Evolutionary conservation across 1,284 basidiomycete genomes (phyloP).

Genomic region (Heliocybe sulcata): DNA sequence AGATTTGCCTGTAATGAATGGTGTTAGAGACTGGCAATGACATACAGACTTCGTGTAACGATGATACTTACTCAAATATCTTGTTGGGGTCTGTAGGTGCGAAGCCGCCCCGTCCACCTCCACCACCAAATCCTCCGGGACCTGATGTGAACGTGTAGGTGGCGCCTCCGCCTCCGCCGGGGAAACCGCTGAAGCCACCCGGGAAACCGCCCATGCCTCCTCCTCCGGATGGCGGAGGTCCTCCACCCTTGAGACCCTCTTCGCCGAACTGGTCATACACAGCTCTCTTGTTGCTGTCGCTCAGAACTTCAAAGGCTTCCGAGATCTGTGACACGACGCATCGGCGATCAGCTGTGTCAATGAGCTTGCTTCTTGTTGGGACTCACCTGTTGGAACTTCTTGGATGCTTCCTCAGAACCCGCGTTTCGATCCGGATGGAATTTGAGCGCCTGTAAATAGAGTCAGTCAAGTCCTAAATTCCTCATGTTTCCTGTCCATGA

Average conservation of each 20-base stretch:
- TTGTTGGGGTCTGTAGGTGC: slow-evolving; percentile 81
- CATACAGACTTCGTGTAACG: slow-evolving; percentile 1
- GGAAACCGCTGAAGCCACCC: slow-evolving; percentile 40
- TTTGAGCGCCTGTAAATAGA: slow-evolving; percentile 41
- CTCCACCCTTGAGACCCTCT: slow-evolving; percentile 83
- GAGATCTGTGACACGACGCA: slow-evolving; percentile 50
- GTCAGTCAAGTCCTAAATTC: slow-evolving; percentile 8
- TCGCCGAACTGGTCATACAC: slow-evolving; percentile 96
- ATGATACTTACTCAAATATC: slow-evolving; percentile 77
- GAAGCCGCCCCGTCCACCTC: slow-evolving; percentile 46
- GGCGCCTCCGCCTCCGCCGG: slow-evolving; percentile 32
- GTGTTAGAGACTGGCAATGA: slow-evolving; percentile 11
- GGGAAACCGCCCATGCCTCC: slow-evolving; percentile 38
- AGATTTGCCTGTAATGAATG: slow-evolving; percentile 51
- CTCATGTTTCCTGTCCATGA: neutral
- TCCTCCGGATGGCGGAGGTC: slow-evolving; percentile 28
- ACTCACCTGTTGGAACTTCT: slow-evolving; percentile 89
- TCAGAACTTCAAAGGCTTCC: slow-evolving; percentile 96
- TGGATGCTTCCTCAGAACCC: slow-evolving; percentile 76
- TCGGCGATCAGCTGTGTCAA: neutral
- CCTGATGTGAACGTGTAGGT: slow-evolving; percentile 58
- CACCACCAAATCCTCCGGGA: slow-evolving; percentile 35
- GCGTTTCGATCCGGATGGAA: slow-evolving; percentile 75
- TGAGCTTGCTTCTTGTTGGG: neutral
- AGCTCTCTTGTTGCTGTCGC: slow-evolving; percentile 87